Conservation (phyloP, 2,329 filamentous ascomycete species). For the Fusarium avenaceum region DNA sequence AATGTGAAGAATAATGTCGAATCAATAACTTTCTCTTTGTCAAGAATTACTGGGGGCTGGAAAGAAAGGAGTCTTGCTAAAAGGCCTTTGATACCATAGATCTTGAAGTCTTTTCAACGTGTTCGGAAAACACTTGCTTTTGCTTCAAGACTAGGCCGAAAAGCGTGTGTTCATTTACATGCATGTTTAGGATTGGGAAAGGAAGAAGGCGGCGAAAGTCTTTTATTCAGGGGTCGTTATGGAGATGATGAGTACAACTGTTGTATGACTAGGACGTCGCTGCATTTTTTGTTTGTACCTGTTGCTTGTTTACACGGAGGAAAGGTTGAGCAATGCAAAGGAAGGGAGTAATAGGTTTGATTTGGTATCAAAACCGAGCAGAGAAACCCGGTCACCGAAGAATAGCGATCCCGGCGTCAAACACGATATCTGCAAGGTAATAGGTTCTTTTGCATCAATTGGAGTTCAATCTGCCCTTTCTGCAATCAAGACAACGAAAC, state of each 20-base stretch:
- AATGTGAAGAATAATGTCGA: conserved; percentile 47
- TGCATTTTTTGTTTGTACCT: conserved; percentile 40
- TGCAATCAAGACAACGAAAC: conserved; percentile 41
- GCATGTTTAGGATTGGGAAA: conserved; percentile 57
- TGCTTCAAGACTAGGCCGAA: conserved; percentile 54
- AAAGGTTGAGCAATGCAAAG: conserved; percentile 28
- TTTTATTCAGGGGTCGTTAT: conserved; percentile 39
- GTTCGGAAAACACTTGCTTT: conserved; percentile 54
- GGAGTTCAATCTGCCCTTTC: conserved; percentile 50
- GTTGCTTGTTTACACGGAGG: conserved; percentile 35
- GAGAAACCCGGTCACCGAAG: conserved; percentile 37
- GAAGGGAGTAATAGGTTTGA: conserved; percentile 49
- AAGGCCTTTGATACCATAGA: conserved; percentile 51
- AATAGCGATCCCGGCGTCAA: conserved; percentile 38
- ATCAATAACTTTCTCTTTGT: conserved; percentile 50
- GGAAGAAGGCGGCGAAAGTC: conserved; percentile 47
- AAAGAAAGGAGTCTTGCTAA: conserved; percentile 51
- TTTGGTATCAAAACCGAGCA: conserved; percentile 46
- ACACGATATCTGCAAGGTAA: conserved; percentile 37
- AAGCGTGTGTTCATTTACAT: conserved; percentile 59
- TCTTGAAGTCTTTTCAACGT: conserved; percentile 47
- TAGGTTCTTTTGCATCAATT: conserved; percentile 46
- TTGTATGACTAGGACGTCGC: conserved; percentile 53
- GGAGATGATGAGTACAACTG: conserved; percentile 43
- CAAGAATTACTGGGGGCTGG: conserved; percentile 44